A percentile compares a stretch with the other conserved stretches of the same genome.
Evolutionary conservation across 108 stramenopile genomes (phyloP).

Genomic region (Parietichytrium sp.): DNA sequence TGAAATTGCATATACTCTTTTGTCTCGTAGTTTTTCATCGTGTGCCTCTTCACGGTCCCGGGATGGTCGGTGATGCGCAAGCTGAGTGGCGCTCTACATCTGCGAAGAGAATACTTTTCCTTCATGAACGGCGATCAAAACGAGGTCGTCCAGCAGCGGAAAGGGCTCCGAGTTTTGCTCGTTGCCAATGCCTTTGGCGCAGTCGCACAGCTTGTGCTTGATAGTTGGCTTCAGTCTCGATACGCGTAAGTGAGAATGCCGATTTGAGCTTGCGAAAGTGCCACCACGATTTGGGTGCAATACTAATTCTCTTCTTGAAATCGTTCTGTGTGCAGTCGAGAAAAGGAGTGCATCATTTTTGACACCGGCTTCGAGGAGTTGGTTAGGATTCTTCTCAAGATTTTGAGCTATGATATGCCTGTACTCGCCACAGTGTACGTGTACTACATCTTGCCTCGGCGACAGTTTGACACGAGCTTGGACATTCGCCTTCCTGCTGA

Average conservation of each 20-base stretch:
- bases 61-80: slow-evolving; percentile 24
- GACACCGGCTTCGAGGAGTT: slow-evolving; percentile 19
- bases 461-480: background rate
- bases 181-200: background rate
- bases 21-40: too few relatives aligned
- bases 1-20: too few relatives aligned
- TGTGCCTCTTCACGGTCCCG: slow-evolving; percentile 3
- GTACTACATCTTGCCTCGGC: background rate
- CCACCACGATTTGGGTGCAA: background rate
- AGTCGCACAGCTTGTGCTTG: background rate
- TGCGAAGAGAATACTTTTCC: background rate
- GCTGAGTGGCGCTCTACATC: background rate
- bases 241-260: background rate
- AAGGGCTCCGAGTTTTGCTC: background rate
- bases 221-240: slow-evolving; percentile 25
- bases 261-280: background rate
- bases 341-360: slow-evolving; percentile 1
- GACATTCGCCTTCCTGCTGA: background rate
- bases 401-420: background rate
- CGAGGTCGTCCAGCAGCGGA: background rate
- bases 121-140: background rate
- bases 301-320: background rate
- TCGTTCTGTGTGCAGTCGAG: background rate
- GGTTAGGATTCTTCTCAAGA: background rate
- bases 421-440: background rate